A percentile compares a stretch with the other conserved stretches of the same genome.
phyloP scores from a whole-genome alignment of 2,329 filamentous ascomycete genomes.

The Alternaria dauci region DNA sequence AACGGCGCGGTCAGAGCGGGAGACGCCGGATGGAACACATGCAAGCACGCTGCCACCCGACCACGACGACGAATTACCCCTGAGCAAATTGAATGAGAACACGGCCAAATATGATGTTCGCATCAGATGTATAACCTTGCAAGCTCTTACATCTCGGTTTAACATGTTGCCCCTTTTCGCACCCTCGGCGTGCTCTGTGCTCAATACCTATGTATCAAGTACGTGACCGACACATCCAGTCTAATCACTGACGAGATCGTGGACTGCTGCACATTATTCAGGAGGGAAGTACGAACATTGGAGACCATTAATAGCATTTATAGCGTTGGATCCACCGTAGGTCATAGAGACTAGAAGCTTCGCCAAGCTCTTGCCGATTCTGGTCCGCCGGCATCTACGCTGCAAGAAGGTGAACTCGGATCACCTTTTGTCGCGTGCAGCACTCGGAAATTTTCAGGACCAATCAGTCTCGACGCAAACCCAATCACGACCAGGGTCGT shows the following conservation, averaged over 20 bases:
- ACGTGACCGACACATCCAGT: not conserved
- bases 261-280: too few relatives aligned
- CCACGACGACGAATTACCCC: not conserved
- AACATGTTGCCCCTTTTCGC: not conserved
- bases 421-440: not conserved
- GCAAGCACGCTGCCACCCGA: not conserved
- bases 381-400: not conserved
- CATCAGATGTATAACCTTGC: not conserved
- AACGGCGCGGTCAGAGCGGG: not conserved
- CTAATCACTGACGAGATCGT: not conserved
- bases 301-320: not conserved
- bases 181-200: not conserved
- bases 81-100: not conserved
- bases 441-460: not conserved
- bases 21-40: not conserved
- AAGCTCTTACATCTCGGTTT: not conserved
- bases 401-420: not conserved
- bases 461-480: not conserved
- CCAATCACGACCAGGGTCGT: not conserved
- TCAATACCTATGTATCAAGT: not conserved
- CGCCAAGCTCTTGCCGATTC: not conserved
- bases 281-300: rapidly evolving
- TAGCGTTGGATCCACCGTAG: not conserved
- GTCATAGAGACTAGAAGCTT: not conserved
- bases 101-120: not conserved